Evolutionary conservation across 257 asterid genomes (phyloP), one percentile per base, ranked within the genome.

Genomic region (Scutellaria baicalensis): DNA sequence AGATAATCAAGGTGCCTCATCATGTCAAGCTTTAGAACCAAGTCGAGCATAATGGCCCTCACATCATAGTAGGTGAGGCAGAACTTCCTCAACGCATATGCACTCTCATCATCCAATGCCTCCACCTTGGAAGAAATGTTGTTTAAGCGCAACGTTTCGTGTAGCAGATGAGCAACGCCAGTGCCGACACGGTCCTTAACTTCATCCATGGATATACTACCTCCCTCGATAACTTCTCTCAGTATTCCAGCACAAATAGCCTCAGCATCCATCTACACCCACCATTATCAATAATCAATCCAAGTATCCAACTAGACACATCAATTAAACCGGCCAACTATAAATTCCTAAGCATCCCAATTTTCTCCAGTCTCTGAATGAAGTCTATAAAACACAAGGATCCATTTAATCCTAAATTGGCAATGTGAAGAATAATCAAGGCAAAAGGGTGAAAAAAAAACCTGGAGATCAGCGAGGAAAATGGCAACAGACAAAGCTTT

Each of bases 381-480:
- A n/a, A n/a, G n/a, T n/a, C n/a, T 1, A 27, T 27, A 3, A 27
- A 5, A 27, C 33, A 27, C 33, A 27, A 27, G 33, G 33, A 27
- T 27, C 4, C 33, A 27, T 27, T 27, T 27, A 27, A 27, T 5
- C 33, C 33, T 27, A 27, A 27, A 27, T 27, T 27, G 33, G 33
- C 33, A 27, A 27, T 27, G 33, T 43, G 2, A 8, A 17, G 9
- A 6, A 3, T 27, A 23, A 23, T 9, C 31, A 4, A 7, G 6
- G 6, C 7, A 56, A 56, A 1, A 13, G 6, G 31, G 18, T n/a
- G 0, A 51, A 5, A 14, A 20, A 49, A 7, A 27, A 14, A 92
- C 98, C 95, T 90, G 97, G 70, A 93, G 96, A 78, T 93, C 92
- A 52, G 98, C 97, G 17, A 93, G 90, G 54, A 84, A 82, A 2